Evolutionary conservation across 1,284 basidiomycete genomes (phyloP).

Genomic region (Crucibulum cyathiforme): DNA sequence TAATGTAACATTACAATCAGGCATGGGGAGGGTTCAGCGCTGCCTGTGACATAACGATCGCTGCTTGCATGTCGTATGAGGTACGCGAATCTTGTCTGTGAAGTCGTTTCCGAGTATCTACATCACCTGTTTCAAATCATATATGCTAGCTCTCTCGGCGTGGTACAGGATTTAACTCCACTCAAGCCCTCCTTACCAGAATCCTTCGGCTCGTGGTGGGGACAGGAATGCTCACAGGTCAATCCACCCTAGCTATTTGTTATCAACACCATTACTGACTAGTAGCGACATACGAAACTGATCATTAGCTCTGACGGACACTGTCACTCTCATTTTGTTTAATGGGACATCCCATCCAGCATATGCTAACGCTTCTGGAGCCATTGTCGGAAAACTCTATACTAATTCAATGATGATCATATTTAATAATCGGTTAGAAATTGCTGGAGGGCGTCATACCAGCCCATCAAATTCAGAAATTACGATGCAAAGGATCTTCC

Average conservation of each 20-base stretch:
- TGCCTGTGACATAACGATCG: slow-evolving; percentile 13
- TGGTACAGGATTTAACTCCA: not conserved
- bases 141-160: not conserved
- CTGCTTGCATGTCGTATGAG: slow-evolving; percentile 16
- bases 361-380: not conserved
- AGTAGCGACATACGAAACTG: too few species aligned
- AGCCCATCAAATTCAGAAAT: too few species aligned
- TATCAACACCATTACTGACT: not conserved
- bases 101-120: not conserved
- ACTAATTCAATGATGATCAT: slow-evolving; percentile 1
- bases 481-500: too few species aligned
- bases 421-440: not conserved
- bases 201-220: slow-evolving; percentile 12
- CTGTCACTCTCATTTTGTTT: not conserved
- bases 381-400: not conserved
- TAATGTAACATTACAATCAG: not conserved
- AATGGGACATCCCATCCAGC: not conserved
- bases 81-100: slow-evolving; percentile 2
- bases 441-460: not conserved
- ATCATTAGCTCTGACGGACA: not conserved
- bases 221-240: slow-evolving; percentile 14
- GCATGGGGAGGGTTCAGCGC: slow-evolving; percentile 12
- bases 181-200: not conserved
- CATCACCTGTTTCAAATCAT: not conserved
- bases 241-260: not conserved